Evolutionary conservation across 208 protist genomes (phyloP).

Genomic region (Wallacemonas sp.): DNA sequence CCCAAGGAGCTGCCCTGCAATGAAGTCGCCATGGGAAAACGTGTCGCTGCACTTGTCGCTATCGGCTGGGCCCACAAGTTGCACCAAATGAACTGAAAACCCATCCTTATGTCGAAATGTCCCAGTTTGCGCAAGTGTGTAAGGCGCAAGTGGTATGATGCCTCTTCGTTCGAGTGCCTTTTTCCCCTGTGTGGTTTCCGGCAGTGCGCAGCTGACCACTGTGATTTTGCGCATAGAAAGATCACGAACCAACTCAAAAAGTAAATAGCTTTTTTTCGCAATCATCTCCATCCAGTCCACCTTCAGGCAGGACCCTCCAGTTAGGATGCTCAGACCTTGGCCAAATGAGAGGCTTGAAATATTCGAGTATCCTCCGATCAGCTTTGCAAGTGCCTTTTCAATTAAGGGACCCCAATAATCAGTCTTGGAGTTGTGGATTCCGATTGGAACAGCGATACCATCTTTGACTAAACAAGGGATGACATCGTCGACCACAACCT

Average conservation of each 20-base stretch:
- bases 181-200: constrained; percentile 21
- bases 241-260: constrained; percentile 23
- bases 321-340: constrained; percentile 49
- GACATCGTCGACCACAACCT: constrained; percentile 62
- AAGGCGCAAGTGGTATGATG: constrained; percentile 25
- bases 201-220: neutral
- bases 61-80: constrained; percentile 24
- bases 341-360: constrained; percentile 44
- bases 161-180: constrained; percentile 16
- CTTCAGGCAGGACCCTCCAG: constrained; percentile 59
- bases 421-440: constrained; percentile 30
- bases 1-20: constrained; percentile 15
- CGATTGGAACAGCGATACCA: constrained; percentile 21
- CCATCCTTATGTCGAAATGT: constrained; percentile 21
- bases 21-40: constrained; percentile 20
- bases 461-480: constrained; percentile 35
- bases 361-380: constrained; percentile 52
- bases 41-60: constrained; percentile 15
- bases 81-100: constrained; percentile 23
- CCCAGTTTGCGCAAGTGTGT: constrained; percentile 28
- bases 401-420: constrained; percentile 66
- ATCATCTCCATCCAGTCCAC: constrained; percentile 27
- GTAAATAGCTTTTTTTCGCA: neutral
- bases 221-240: constrained; percentile 7
- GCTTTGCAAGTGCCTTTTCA: constrained; percentile 77